phyloP scores from a whole-genome alignment of 352 stramenopile genomes.

The Phytophthora boehmeriae region DNA sequence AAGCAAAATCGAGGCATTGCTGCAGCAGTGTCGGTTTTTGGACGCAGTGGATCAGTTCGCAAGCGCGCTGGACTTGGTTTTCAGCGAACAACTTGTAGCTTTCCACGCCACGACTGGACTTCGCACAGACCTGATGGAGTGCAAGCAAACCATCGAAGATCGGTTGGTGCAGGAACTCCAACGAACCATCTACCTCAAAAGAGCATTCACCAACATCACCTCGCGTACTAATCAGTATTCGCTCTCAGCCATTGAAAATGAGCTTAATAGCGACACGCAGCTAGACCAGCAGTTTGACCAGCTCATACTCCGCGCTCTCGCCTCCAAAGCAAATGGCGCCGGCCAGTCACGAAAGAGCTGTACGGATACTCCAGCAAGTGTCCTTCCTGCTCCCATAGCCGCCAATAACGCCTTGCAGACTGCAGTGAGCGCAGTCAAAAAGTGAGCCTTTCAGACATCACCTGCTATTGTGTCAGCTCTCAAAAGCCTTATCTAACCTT shows the following conservation, averaged over 20 bases:
- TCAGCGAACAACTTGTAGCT: constrained; percentile 77
- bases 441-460: constrained; percentile 35
- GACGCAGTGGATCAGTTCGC: constrained; percentile 77
- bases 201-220: constrained; percentile 62
- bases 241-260: constrained; percentile 67
- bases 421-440: constrained; percentile 69
- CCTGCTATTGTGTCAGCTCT: background rate
- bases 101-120: constrained; percentile 81
- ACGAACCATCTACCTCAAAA: constrained; percentile 75
- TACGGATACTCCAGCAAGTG: background rate
- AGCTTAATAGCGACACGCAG: constrained; percentile 63
- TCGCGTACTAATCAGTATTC: constrained; percentile 74
- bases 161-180: constrained; percentile 77
- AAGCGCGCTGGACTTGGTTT: constrained; percentile 78
- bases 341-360: constrained; percentile 5
- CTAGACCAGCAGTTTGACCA: constrained; percentile 74
- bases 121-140: constrained; percentile 84
- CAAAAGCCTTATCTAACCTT: constrained; percentile 1
- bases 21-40: constrained; percentile 60
- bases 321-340: constrained; percentile 7
- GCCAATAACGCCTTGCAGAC: constrained; percentile 52
- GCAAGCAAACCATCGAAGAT: constrained; percentile 85
- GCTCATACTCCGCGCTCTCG: constrained; percentile 40
- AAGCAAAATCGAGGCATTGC: constrained; percentile 60
- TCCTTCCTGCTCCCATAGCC: constrained; percentile 12